Evolutionary conservation across 306 rosid genomes (phyloP).

Genomic region (Argentina anserina): DNA sequence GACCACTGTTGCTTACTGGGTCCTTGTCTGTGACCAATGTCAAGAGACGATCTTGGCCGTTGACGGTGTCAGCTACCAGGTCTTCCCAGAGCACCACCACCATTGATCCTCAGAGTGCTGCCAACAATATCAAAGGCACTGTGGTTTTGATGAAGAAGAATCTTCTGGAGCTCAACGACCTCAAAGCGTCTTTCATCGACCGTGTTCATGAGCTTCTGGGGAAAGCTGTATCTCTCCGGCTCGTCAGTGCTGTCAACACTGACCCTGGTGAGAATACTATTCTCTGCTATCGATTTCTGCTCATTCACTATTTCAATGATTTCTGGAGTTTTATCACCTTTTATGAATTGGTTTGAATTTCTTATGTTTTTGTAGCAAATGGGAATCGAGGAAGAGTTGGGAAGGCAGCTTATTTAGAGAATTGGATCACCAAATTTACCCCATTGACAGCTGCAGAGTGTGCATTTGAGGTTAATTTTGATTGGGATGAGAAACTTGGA

Average conservation of each 20-base stretch:
- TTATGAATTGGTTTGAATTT: not conserved
- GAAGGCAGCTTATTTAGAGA: constrained; percentile 49
- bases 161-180: constrained; percentile 62
- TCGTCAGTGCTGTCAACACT: constrained; percentile 46
- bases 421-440: constrained; percentile 45
- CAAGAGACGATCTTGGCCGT: constrained; percentile 17
- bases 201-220: constrained; percentile 58
- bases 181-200: constrained; percentile 50
- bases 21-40: not conserved
- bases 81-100: constrained; percentile 20
- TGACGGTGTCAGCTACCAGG: constrained; percentile 14
- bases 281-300: not conserved
- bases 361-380: constrained; percentile 36
- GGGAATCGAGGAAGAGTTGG: constrained; percentile 54
- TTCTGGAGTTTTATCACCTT: not conserved
- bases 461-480: constrained; percentile 51
- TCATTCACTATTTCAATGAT: not conserved
- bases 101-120: not conserved
- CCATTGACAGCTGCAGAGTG: constrained; percentile 46
- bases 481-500: constrained; percentile 58
- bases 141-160: constrained; percentile 77
- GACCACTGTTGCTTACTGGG: not conserved
- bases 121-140: constrained; percentile 40
- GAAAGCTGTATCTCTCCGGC: constrained; percentile 46
- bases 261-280: constrained; percentile 38